Evolutionary conservation across 306 rosid genomes (phyloP).

Genomic region (Trichosanthes cucumerina): DNA sequence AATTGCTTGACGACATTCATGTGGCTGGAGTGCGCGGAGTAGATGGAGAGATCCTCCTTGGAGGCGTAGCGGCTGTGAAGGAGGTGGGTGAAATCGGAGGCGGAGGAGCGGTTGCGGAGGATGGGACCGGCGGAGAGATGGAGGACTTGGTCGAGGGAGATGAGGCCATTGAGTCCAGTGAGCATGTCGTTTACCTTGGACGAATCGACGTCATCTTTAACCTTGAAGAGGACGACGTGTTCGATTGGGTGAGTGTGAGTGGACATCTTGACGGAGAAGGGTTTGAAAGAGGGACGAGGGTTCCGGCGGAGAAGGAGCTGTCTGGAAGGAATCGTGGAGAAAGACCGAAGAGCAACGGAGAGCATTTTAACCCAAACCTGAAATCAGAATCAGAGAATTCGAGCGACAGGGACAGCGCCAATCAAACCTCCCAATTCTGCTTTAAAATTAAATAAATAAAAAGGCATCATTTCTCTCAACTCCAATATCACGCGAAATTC

Average conservation of each 20-base stretch:
- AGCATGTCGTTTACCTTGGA: slow-evolving; percentile 53
- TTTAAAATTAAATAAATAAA: no score
- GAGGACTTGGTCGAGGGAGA: slow-evolving; percentile 46
- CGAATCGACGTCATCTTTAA: slow-evolving; percentile 51
- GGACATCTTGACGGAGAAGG: slow-evolving; percentile 20
- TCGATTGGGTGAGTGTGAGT: slow-evolving; percentile 29
- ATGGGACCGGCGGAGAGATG: slow-evolving; percentile 60
- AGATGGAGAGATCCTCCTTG: slow-evolving; percentile 47
- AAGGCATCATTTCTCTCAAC: no score
- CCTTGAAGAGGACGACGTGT: slow-evolving; percentile 79
- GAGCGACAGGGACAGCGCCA: neutral
- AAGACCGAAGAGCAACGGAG: neutral
- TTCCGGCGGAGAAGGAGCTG: slow-evolving; percentile 6
- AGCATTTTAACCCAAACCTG: neutral
- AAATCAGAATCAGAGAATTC: neutral
- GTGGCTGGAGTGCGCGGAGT: slow-evolving; percentile 54
- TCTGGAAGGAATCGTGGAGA: slow-evolving; percentile 11
- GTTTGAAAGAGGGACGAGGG: slow-evolving; percentile 8
- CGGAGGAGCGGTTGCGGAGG: slow-evolving; percentile 49
- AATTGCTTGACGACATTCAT: slow-evolving; percentile 47
- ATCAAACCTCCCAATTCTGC: neutral
- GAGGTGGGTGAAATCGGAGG: slow-evolving; percentile 62
- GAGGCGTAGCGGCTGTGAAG: slow-evolving; percentile 72
- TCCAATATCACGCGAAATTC: no score
- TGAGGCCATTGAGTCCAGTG: slow-evolving; percentile 35